Evolutionary conservation across 495 filamentous ascomycete species (phyloP).

Genomic region (Neurospora sp.): DNA sequence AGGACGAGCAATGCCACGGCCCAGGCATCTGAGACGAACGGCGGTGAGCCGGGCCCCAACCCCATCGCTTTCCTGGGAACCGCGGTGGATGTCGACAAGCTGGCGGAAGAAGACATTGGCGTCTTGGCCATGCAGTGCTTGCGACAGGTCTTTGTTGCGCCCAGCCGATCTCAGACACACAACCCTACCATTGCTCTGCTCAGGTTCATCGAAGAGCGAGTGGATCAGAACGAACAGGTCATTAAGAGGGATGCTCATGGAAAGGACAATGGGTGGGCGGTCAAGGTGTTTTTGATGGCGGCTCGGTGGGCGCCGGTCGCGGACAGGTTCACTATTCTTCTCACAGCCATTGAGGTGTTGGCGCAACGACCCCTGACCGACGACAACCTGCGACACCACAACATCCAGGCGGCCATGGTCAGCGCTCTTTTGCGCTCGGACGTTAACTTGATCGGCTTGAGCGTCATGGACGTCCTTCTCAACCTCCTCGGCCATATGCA

Average conservation of each 20-base stretch:
- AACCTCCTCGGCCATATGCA: conserved; percentile 73
- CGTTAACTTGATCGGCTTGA: conserved; percentile 86
- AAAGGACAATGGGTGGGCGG: conserved; percentile 57
- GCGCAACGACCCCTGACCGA: conserved; percentile 53
- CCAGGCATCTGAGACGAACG: conserved; percentile 42
- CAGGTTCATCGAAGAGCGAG: conserved; percentile 56
- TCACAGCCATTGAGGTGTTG: conserved; percentile 67
- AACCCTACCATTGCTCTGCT: conserved; percentile 59
- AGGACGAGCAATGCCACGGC: conserved; percentile 74
- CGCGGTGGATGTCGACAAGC: conserved; percentile 70
- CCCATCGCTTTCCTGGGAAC: conserved; percentile 61
- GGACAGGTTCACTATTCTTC: conserved; percentile 77
- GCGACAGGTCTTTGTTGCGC: conserved; percentile 65
- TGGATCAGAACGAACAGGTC: conserved; percentile 37
- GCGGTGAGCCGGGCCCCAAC: conserved; percentile 46
- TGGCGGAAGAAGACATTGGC: conserved; percentile 80
- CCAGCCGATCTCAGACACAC: conserved; percentile 67
- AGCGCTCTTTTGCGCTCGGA: conserved; percentile 73
- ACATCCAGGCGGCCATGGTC: conserved; percentile 62
- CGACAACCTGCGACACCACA: conserved; percentile 55
- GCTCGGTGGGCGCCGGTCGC: conserved; percentile 84
- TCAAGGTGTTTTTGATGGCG: conserved; percentile 64
- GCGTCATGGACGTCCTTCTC: conserved; percentile 82
- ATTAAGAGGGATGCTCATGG: conserved; percentile 22
- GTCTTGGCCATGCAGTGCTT: conserved; percentile 72